Conservation (phyloP, 495 filamentous ascomycete genomes). For the Aspergillus bertholletiae region DNA sequence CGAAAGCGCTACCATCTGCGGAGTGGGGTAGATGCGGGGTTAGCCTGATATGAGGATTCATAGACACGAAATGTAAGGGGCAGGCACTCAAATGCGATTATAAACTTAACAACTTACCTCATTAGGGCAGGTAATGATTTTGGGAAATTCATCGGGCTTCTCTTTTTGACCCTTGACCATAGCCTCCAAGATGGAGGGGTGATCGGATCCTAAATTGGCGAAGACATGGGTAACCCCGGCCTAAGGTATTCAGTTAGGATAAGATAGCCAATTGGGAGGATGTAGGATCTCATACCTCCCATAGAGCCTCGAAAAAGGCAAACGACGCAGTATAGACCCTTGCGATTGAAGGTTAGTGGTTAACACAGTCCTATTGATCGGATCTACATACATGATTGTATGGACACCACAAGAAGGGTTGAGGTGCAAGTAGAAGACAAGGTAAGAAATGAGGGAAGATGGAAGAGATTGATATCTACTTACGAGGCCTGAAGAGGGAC, state of each 20-base stretch:
- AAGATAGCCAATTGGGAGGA: background rate
- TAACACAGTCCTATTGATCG: background rate
- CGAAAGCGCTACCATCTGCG: conserved; percentile 94
- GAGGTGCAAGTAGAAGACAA: no score
- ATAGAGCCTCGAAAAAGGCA: conserved; percentile 93
- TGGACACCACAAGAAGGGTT: no score
- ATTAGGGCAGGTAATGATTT: conserved; percentile 90
- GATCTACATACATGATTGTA: conserved; percentile 6
- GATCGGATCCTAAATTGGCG: conserved; percentile 93
- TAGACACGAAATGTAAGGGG: background rate
- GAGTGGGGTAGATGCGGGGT: conserved; percentile 10
- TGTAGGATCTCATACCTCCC: conserved; percentile 51
- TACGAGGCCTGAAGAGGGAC: no score
- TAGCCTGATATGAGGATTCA: conserved; percentile 1
- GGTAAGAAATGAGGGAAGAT: background rate
- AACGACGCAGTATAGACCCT: conserved; percentile 68
- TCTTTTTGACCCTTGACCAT: conserved; percentile 83
- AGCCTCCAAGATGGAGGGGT: conserved; percentile 91
- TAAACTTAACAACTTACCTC: conserved; percentile 41
- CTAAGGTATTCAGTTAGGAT: conserved; percentile 30
- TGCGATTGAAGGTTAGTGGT: background rate
- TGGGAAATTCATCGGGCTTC: conserved; percentile 66
- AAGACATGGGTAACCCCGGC: conserved; percentile 88
- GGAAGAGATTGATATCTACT: no score
- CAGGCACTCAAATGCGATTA: background rate